A percentile compares a stretch with the other conserved stretches of the same genome.
These are phyloP conservation scores for Chytriomyces hyalinus DNA, from an alignment of 192 early-diverging fungal species.

Conservation along the genomic window DNA sequence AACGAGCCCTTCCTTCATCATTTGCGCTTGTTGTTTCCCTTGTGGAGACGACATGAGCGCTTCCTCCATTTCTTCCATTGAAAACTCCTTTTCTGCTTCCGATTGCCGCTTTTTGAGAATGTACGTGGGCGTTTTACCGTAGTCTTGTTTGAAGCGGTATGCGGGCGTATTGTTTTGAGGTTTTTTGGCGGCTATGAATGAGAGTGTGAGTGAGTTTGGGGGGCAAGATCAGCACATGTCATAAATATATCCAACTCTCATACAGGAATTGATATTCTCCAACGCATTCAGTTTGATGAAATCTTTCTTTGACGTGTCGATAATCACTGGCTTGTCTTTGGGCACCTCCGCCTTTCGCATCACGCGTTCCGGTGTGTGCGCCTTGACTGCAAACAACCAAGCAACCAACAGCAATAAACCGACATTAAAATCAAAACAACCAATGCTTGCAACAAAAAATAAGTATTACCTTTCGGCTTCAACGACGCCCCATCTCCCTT, in stretches of 20 bases:
- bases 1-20: constrained; percentile 40
- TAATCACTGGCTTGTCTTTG: constrained; percentile 37
- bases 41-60: constrained; percentile 16
- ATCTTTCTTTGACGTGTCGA: constrained; percentile 49
- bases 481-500: constrained; percentile 54
- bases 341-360: constrained; percentile 59
- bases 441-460: no score
- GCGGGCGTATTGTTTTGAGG: constrained; percentile 28
- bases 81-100: constrained; percentile 19
- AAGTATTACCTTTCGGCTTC: constrained; percentile 26
- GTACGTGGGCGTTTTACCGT: constrained; percentile 55
- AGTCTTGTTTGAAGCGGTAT: constrained; percentile 54
- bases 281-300: constrained; percentile 59
- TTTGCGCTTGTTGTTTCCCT: constrained; percentile 27
- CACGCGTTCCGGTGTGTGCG: constrained; percentile 35
- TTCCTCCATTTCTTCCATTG: constrained; percentile 37
- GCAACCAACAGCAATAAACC: no score
- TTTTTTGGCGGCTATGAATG: constrained; percentile 47
- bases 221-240: no score
- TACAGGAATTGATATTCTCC: constrained; percentile 65
- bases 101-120: constrained; percentile 34
- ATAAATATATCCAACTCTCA: neutral
- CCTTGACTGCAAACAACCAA: no score
- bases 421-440: no score
- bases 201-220: no score